Evolutionary conservation across 305 asterid genomes (phyloP).

Genomic region (Fraxinus dipetala): DNA sequence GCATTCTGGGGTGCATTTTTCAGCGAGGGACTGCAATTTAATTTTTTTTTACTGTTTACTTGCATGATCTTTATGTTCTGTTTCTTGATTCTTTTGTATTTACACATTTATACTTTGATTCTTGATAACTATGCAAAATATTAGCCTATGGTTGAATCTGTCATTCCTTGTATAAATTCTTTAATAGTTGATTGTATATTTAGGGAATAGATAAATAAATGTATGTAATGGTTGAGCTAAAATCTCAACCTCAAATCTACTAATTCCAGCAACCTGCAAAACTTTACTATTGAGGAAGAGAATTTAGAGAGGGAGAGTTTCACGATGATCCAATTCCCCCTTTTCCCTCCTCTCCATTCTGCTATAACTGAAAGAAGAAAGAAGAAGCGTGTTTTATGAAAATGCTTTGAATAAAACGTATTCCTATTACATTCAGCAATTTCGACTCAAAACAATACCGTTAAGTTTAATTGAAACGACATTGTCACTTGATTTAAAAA

Average conservation of each 20-base stretch:
- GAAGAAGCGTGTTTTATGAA: not conserved
- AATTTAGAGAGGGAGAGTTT: too few species aligned
- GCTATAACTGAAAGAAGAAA: not conserved
- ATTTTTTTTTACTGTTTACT: constrained; percentile 5
- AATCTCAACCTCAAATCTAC: too few species aligned
- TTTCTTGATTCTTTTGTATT: not conserved
- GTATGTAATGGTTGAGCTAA: too few species aligned
- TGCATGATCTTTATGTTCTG: not conserved
- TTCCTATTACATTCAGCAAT: not conserved
- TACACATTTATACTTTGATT: not conserved
- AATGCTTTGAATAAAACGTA: not conserved
- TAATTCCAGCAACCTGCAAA: too few species aligned
- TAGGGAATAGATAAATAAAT: not conserved
- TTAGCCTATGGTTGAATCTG: not conserved
- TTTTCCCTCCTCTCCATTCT: not conserved
- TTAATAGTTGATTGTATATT: not conserved
- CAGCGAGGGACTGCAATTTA: not conserved
- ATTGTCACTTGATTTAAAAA: not conserved
- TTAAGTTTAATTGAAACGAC: not conserved
- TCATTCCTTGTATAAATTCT: not conserved
- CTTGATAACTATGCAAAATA: not conserved
- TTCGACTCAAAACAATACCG: not conserved
- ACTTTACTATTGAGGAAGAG: too few species aligned
- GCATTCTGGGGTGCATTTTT: constrained; percentile 7
- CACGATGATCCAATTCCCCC: not conserved